phyloP scores from a whole-genome alignment of 2,329 filamentous ascomycete species.

The Fusarium staphyleae region DNA sequence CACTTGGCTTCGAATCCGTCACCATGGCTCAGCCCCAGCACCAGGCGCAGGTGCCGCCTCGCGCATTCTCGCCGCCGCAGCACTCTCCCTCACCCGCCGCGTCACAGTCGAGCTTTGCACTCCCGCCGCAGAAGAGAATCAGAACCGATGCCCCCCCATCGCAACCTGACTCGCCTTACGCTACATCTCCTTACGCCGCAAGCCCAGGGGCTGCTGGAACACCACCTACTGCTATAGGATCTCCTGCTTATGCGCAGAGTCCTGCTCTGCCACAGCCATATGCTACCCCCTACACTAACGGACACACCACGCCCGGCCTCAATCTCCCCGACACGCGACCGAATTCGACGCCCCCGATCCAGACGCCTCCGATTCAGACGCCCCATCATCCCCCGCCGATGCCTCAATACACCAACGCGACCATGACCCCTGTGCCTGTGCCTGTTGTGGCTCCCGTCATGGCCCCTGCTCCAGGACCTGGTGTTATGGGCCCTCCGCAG shows the following conservation, averaged over 20 bases:
- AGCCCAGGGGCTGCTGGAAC: slow-evolving; percentile 55
- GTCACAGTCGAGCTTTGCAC: slow-evolving; percentile 59
- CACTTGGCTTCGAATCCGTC: slow-evolving; percentile 11
- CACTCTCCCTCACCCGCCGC: slow-evolving; percentile 67
- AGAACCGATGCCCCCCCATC: slow-evolving; percentile 69
- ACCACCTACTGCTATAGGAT: slow-evolving; percentile 48
- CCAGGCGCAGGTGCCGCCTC: slow-evolving; percentile 54
- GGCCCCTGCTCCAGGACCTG: slow-evolving; percentile 40
- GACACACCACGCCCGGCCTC: slow-evolving; percentile 47
- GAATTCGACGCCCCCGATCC: slow-evolving; percentile 44
- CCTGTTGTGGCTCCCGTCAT: slow-evolving; percentile 31
- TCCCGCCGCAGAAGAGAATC: slow-evolving; percentile 74
- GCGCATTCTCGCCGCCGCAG: slow-evolving; percentile 68
- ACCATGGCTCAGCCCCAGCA: slow-evolving; percentile 67
- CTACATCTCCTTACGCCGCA: slow-evolving; percentile 58
- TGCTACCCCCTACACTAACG: slow-evolving; percentile 50
- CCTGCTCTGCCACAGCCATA: slow-evolving; percentile 45
- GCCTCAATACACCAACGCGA: slow-evolving; percentile 40
- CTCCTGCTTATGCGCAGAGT: slow-evolving; percentile 48
- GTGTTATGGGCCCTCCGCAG: slow-evolving; percentile 64
- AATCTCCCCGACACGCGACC: slow-evolving; percentile 47
- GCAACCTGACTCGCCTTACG: slow-evolving; percentile 69
- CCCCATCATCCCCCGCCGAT: slow-evolving; percentile 41
- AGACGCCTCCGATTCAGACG: slow-evolving; percentile 43
- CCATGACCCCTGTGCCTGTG: slow-evolving; percentile 39